Base-by-base conservation (phyloP, 768 basidiomycete genomes). In the Hygrophorus pudorinus region DNA sequence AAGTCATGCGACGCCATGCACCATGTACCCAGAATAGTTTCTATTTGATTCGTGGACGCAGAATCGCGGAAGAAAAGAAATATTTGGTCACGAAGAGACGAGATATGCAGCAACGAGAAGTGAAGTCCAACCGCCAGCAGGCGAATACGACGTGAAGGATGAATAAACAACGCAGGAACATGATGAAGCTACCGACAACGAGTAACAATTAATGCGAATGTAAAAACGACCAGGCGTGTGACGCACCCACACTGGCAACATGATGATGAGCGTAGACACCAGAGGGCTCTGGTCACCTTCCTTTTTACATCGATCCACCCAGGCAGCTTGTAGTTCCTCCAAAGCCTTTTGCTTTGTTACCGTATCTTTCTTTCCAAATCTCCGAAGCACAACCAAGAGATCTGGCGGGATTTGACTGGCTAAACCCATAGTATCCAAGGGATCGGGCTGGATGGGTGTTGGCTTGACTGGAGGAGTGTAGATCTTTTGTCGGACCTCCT, bases 181-280 rank as follows among this genome's bases (percentile, higher is more conserved):
- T 94, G 90, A 60, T 96, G 87, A 28, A 90, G 65, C 92, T 94
- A 47, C 36, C 43, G 37, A 18, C 16, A 21, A 27, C 21, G n/a
- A n/a, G n/a, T n/a, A n/a, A 37, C 10, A 36, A 14, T 37, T 16
- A 38, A 17, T 43, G 9, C 40, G 45, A 37, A 16, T 37, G 48
- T 38, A 33, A 32, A 43, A 39, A 17, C 21, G 10, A 42, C 37
- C 39, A 20, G 6, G 30, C 24, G 34, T 18, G 16, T 13, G 18
- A 71, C 88, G 54, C 58, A 94, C 92, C 93, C 93, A 98, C 45
- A 94, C 90, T 3, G 90, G 90, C 27, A 93, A 53, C 69, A 81
- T 84, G 44, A 79, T 68, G 17, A 75, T 69, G 51, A 65, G 57
- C 41, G 60, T 70, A 51, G 65, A 60, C 8, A 64, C 54, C 43